Percentiles rank a stretch among this genome's conserved stretches.
These are phyloP conservation scores for Paramecium caudatum DNA, from an alignment of 73 alveolate species.

Conservation along the genomic window DNA sequence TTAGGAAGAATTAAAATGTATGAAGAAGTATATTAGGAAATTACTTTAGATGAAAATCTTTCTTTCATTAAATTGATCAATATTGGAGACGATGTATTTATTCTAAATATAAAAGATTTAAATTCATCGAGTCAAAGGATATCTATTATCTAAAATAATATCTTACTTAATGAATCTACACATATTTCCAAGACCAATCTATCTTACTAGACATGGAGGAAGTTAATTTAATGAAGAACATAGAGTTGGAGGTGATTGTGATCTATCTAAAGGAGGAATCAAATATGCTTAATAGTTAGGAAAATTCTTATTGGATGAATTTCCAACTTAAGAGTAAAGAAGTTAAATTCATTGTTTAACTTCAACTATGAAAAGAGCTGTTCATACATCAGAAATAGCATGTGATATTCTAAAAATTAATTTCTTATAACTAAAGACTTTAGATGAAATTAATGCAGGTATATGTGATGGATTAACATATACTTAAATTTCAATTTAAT, in stretches of 20 bases:
- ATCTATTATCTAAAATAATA: constrained; percentile 44
- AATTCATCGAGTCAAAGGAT: constrained; percentile 67
- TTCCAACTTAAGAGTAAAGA: constrained; percentile 23
- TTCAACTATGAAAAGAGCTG: constrained; percentile 76
- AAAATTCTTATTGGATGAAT: constrained; percentile 48
- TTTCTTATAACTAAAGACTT: constrained; percentile 70
- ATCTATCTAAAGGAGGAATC: constrained; percentile 64
- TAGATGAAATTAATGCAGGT: constrained; percentile 88
- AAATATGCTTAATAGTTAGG: constrained; percentile 71
- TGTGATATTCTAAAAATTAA: constrained; percentile 50
- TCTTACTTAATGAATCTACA: constrained; percentile 80
- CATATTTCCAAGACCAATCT: constrained; percentile 82
- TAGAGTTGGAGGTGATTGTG: constrained; percentile 80
- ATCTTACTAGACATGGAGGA: constrained; percentile 86
- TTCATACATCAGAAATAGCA: constrained; percentile 60
- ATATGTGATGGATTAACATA: constrained; percentile 87
- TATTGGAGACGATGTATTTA: constrained; percentile 66
- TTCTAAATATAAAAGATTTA: background rate
- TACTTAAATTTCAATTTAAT: constrained; percentile 78
- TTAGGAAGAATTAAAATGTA: constrained; percentile 66
- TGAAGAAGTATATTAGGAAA: constrained; percentile 56
- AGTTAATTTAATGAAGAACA: constrained; percentile 79
- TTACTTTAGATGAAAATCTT: constrained; percentile 11
- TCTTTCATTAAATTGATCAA: constrained; percentile 70
- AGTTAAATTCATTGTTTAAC: constrained; percentile 63